Evolutionary conservation across 768 basidiomycete species (phyloP), one percentile per base, ranked within the genome.

Genomic region (Hypholoma sublateritium): DNA sequence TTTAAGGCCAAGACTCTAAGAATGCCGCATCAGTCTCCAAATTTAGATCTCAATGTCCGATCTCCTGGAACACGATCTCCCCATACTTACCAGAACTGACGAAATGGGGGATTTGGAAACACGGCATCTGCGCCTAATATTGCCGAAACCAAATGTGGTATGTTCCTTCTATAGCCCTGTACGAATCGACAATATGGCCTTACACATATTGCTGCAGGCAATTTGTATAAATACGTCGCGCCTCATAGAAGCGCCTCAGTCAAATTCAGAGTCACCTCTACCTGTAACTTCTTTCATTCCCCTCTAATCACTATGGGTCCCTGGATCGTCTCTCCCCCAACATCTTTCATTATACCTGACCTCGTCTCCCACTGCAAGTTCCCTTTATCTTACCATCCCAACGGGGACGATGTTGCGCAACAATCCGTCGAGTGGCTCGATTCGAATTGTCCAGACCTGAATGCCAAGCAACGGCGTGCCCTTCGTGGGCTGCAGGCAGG

Each of bases 401-500:
- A 78, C 34, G 80, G 80, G 17, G 81, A 82, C 61, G 72, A 69
- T 4, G 63, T 81, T 21, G 80, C 80, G 3, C 65, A 69, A 48
- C 69, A 81, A 57, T 81, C 81, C 5, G 77, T 80, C 14, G 62
- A 71, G 25, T 84, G 82, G 82, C 72, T 82, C 17, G 78, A 79
- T 65, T 64, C 62, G n/a, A 71, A 68, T 47, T 82, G 80, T 64
- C 76, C 78, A 32, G 74, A 75, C 52, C 70, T 82, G 56, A 77
- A 71, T 51, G 56, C 71, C 24, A 80, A 79, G 58, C 74, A 75
- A 51, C 74, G 77, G 41, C 65, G 67, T 19, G 79, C 79, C 35
- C 78, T 88, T 51, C 75, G 77, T 62, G 84, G 82, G 25, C 75
- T 88, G 53, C 82, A 86, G 59, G 84, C 84, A 12, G 85, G 87